Conservation (phyloP, 2,329 filamentous ascomycete genomes). For the Apiospora hydei region DNA sequence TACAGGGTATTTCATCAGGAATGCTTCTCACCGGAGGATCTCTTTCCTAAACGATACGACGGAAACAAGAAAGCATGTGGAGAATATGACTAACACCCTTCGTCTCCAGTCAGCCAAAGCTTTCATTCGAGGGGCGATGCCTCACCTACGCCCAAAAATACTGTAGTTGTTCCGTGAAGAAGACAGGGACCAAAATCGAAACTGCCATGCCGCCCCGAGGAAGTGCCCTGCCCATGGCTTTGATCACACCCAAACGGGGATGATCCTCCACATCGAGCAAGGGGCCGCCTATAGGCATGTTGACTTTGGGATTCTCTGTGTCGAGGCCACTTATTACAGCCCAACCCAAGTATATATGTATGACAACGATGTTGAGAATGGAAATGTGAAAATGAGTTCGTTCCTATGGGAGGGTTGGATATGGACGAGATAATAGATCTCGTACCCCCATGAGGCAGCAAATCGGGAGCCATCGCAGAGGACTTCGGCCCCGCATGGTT, state of each 20-base stretch:
- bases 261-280: neutral
- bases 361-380: neutral
- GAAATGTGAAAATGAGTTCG: neutral
- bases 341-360: neutral
- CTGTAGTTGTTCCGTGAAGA: neutral
- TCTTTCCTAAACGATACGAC: neutral
- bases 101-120: neutral
- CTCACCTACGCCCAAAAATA: neutral
- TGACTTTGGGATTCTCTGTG: neutral
- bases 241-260: neutral
- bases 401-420: too few species aligned
- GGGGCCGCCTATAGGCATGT: neutral
- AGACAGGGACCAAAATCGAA: neutral
- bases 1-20: neutral
- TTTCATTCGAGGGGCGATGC: neutral
- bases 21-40: neutral
- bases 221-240: neutral
- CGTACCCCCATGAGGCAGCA: too few species aligned
- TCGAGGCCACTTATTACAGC: neutral
- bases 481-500: neutral
- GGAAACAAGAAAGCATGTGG: neutral
- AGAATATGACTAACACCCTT: conserved; percentile 5
- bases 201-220: neutral
- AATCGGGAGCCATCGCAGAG: neutral
- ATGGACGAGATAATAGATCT: too few species aligned